Evolutionary conservation across 2,329 filamentous ascomycete genomes (phyloP).

Genomic region (Cercospora sp.): DNA sequence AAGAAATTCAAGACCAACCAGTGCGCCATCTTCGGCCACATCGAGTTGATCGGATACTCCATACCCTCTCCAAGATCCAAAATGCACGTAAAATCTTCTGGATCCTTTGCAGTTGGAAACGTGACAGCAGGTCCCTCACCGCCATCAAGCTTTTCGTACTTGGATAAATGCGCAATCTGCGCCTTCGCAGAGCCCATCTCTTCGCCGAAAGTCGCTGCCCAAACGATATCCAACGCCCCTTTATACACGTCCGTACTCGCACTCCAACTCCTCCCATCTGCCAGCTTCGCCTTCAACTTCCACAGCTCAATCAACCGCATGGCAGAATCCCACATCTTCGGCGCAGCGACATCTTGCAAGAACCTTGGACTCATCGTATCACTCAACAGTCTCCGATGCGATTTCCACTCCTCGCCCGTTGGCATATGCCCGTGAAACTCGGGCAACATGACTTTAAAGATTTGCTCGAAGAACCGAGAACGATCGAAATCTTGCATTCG

Average conservation of each 20-base stretch:
- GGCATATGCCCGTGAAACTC: slow-evolving; percentile 31
- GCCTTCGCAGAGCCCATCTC: slow-evolving; percentile 36
- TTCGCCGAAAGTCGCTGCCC: slow-evolving; percentile 42
- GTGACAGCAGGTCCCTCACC: slow-evolving; percentile 16
- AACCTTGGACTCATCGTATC: slow-evolving; percentile 36
- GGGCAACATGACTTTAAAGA: slow-evolving; percentile 32
- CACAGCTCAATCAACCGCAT: slow-evolving; percentile 37
- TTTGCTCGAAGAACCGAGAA: slow-evolving; percentile 38
- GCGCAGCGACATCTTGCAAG: slow-evolving; percentile 34
- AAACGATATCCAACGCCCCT: slow-evolving; percentile 44
- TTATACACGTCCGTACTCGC: slow-evolving; percentile 41
- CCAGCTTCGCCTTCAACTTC: slow-evolving; percentile 36
- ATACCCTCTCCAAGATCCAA: slow-evolving; percentile 28
- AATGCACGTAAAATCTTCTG: slow-evolving; percentile 29
- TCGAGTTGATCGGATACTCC: slow-evolving; percentile 27
- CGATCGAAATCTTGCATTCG: slow-evolving; percentile 51
- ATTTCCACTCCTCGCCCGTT: slow-evolving; percentile 32
- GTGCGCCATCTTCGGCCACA: slow-evolving; percentile 32
- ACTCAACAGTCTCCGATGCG: slow-evolving; percentile 33
- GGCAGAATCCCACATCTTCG: slow-evolving; percentile 33
- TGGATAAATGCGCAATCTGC: slow-evolving; percentile 18
- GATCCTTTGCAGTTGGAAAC: slow-evolving; percentile 28
- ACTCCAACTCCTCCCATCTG: slow-evolving; percentile 38
- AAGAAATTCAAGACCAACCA: slow-evolving; percentile 26
- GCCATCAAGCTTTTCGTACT: slow-evolving; percentile 7